Evolutionary conservation across 495 filamentous ascomycete species (phyloP), one percentile per base, ranked within the genome.

Genomic region (Aspergillus diversus): DNA sequence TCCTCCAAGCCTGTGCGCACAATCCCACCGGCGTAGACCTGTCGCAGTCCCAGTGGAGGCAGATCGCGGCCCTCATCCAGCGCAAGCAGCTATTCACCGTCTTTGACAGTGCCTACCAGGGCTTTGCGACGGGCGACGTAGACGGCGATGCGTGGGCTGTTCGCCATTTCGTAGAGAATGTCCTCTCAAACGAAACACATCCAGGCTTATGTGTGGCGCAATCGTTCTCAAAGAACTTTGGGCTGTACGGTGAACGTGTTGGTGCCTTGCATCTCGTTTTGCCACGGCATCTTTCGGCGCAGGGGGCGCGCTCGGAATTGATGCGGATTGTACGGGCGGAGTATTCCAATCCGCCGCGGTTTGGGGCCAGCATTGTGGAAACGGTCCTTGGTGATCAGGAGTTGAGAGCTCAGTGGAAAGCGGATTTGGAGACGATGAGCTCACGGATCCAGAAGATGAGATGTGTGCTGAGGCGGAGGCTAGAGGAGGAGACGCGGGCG

Each of bases 41-140:
- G 0, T 64, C 64, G 0, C 57, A 55, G 9, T 62, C 71, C 1
- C 73, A 81, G 46, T 83, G 80, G 80, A 61, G 59, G 16, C 48
- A 65, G 4, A 65, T 83, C 5, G 71, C 71, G 0, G 57, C 60
- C 6, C 5, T 77, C 2, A 62, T 67, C 4, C 27, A 68, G 31
- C 15, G 61, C 11, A 78, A 71, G 42, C 54, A 60, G 7, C 68
- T 78, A 7, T 71, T 83, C 55, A 66, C 70, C 2, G 63, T 83
- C 17, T 80, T 83, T 53, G 80, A 83, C 56, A 69, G 63, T 34
- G 80, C 80, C 1, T 81, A 81, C 43, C 78, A 77, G 55, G 80
- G 80, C 0, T 79, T 83, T 58, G 77, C 75, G 6, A 73, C 77
- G 1, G 80, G 80, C 0, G 58, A 72, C 58, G 57, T 72, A 5